A percentile compares a stretch with the other conserved stretches of the same genome.
Evolutionary conservation across 2,329 filamentous ascomycete species (phyloP).

Genomic region (Cercospora sesami): DNA sequence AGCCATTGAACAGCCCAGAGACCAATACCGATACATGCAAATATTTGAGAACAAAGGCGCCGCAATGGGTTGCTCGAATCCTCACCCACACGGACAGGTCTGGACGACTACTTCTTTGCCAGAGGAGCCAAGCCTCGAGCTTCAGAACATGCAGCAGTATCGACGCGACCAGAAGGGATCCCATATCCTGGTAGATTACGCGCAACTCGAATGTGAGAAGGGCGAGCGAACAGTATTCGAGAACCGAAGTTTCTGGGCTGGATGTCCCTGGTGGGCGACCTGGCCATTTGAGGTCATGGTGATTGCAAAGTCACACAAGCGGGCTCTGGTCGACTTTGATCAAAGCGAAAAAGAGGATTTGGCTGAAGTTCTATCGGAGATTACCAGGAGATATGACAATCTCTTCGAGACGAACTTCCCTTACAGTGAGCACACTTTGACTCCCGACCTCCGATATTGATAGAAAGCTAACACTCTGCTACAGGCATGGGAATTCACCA

Average conservation of each 20-base stretch:
- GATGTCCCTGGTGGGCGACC: constrained; percentile 96
- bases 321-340: constrained; percentile 78
- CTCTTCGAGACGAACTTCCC: constrained; percentile 95
- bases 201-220: constrained; percentile 76
- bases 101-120: constrained; percentile 92
- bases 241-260: constrained; percentile 78
- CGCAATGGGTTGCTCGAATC: constrained; percentile 98
- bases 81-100: constrained; percentile 93
- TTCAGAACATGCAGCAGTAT: constrained; percentile 77
- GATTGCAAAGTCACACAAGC: constrained; percentile 78
- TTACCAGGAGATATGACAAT: constrained; percentile 92
- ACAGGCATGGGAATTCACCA: constrained; percentile 90
- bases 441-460: neutral
- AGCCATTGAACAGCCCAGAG: constrained; percentile 57
- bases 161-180: constrained; percentile 67
- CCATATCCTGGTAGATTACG: constrained; percentile 84
- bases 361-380: constrained; percentile 81
- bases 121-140: constrained; percentile 81
- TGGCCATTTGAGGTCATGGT: constrained; percentile 98
- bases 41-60: constrained; percentile 99
- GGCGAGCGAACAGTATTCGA: constrained; percentile 83
- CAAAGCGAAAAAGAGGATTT: constrained; percentile 69
- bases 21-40: constrained; percentile 94
- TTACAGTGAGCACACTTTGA: constrained; percentile 64
- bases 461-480: neutral